phyloP scores from a whole-genome alignment of 2,329 filamentous ascomycete species.

The Aspergillus sp. region DNA sequence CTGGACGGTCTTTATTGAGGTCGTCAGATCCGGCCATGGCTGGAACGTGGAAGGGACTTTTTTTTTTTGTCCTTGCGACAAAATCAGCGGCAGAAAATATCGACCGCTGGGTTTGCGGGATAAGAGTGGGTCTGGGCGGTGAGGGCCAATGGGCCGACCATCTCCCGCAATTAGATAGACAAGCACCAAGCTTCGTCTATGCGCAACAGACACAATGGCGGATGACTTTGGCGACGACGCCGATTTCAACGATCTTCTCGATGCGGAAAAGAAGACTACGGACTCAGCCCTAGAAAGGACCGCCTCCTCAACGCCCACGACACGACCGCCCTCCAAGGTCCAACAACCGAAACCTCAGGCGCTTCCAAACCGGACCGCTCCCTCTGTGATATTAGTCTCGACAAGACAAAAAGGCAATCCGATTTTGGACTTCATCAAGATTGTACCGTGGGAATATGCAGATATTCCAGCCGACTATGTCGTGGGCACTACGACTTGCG shows the following conservation, averaged over 20 bases:
- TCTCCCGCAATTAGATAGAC: background rate
- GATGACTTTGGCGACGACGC: conserved; percentile 34
- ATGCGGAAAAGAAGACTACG: conserved; percentile 29
- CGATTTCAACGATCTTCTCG: conserved; percentile 40
- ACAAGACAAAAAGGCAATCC: conserved; percentile 94
- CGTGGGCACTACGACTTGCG: conserved; percentile 81
- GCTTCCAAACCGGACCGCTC: conserved; percentile 63
- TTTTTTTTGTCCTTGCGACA: conserved; percentile 20
- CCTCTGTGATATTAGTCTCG: conserved; percentile 83
- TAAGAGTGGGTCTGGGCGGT: conserved; percentile 22
- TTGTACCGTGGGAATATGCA: conserved; percentile 91
- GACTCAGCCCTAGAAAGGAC: conserved; percentile 49
- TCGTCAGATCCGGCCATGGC: conserved; percentile 18
- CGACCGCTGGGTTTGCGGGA: conserved; percentile 11
- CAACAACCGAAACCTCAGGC: conserved; percentile 87
- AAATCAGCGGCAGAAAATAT: conserved; percentile 38
- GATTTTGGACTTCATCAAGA: conserved; percentile 76
- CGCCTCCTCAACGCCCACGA: conserved; percentile 36
- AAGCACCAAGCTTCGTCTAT: background rate
- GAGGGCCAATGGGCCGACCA: conserved; percentile 3
- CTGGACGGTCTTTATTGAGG: conserved; percentile 34
- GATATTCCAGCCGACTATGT: conserved; percentile 96
- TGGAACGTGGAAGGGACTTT: conserved; percentile 2
- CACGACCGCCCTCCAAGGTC: conserved; percentile 51
- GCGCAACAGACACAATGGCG: background rate